Evolutionary conservation across 2,329 filamentous ascomycete species (phyloP).

Genomic region (Geoglossum cookeanum): DNA sequence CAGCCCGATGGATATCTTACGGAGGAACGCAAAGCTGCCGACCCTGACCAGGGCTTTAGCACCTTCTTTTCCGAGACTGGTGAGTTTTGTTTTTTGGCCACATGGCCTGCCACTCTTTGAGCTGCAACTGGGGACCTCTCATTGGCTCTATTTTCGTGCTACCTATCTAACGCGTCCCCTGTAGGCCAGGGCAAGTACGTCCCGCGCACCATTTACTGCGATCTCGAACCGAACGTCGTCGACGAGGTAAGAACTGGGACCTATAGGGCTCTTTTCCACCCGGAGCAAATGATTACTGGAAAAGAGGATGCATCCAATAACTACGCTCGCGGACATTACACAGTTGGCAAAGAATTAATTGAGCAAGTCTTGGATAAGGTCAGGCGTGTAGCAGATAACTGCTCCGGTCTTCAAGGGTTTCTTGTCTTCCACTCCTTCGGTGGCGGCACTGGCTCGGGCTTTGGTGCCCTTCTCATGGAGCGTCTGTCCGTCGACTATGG

Average conservation of each 20-base stretch:
- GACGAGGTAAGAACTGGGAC: conserved; percentile 96
- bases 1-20: conserved; percentile 98
- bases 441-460: conserved; percentile 95
- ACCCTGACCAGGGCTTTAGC: conserved; percentile 95
- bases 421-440: conserved; percentile 99
- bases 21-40: conserved; percentile 85
- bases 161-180: conserved; percentile 1
- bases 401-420: conserved; percentile 95
- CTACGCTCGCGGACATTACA: conserved; percentile 99
- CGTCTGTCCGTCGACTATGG: conserved; percentile 96
- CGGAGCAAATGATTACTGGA: conserved; percentile 98
- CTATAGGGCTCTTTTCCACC: conserved; percentile 95
- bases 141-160: neutral
- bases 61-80: conserved; percentile 99
- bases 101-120: conserved; percentile 1
- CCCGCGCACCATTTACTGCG: conserved; percentile 95
- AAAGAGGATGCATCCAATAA: conserved; percentile 99
- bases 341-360: conserved; percentile 97
- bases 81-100: conserved; percentile 28
- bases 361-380: conserved; percentile 97
- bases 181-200: conserved; percentile 96
- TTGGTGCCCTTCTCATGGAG: conserved; percentile 97
- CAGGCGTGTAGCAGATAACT: conserved; percentile 85
- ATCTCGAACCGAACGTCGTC: conserved; percentile 98
- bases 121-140: neutral